phyloP scores from a whole-genome alignment of 2,329 filamentous ascomycete species.

The Monosporascus ibericus region DNA sequence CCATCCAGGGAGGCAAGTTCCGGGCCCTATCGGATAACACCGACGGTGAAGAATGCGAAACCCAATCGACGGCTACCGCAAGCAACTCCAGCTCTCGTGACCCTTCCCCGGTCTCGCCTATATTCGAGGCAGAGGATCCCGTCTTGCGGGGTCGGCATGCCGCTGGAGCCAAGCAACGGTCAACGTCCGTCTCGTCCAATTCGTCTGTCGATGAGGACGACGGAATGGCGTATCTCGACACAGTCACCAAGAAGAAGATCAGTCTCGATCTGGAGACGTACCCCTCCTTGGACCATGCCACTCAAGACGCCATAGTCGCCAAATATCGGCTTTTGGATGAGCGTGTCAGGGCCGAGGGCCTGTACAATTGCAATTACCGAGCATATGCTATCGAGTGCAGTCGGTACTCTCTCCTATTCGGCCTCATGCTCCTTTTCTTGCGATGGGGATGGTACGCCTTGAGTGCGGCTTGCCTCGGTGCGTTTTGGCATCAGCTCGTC shows the following conservation, averaged over 20 bases:
- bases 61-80: constrained; percentile 28
- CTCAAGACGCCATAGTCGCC: constrained; percentile 67
- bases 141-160: constrained; percentile 25
- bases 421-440: constrained; percentile 55
- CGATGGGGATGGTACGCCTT: constrained; percentile 58
- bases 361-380: constrained; percentile 80
- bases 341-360: constrained; percentile 63
- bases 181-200: constrained; percentile 54
- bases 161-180: constrained; percentile 16
- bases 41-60: constrained; percentile 26
- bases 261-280: constrained; percentile 74
- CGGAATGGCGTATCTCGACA: constrained; percentile 63
- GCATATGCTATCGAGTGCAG: constrained; percentile 69
- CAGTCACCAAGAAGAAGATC: constrained; percentile 68
- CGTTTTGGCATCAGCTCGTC: constrained; percentile 89
- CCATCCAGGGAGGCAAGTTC: constrained; percentile 84
- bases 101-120: constrained; percentile 42
- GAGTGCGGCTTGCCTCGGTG: constrained; percentile 70
- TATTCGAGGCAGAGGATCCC: constrained; percentile 38
- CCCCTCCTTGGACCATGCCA: constrained; percentile 65
- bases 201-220: constrained; percentile 46
- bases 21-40: constrained; percentile 37
- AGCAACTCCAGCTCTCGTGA: constrained; percentile 49
- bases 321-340: constrained; percentile 79
- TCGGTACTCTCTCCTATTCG: constrained; percentile 66